Conservation (phyloP, 805 yeast genomes). For the Kodamaea kakaduensis region DNA sequence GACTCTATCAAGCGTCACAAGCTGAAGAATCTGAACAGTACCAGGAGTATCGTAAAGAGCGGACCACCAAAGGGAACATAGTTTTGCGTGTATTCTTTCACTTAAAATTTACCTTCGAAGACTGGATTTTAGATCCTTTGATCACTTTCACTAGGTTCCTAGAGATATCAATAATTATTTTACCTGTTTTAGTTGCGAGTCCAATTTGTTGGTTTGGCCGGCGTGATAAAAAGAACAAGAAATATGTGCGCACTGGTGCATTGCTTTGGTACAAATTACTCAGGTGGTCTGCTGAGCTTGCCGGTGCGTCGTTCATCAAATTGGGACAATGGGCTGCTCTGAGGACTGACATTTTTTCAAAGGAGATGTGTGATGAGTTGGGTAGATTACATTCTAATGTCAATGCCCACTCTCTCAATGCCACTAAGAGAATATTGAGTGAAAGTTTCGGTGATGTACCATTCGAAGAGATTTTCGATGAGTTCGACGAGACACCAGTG, state of each 20-base stretch:
- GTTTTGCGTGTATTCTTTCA: constrained; percentile 31
- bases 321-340: constrained; percentile 99
- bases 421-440: constrained; percentile 56
- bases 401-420: constrained; percentile 59
- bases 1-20: constrained; percentile 58
- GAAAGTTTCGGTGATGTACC: constrained; percentile 48
- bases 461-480: constrained; percentile 77
- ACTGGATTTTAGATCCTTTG: constrained; percentile 64
- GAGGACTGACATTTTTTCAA: constrained; percentile 87
- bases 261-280: constrained; percentile 66
- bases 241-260: constrained; percentile 53
- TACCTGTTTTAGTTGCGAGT: constrained; percentile 62
- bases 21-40: constrained; percentile 45
- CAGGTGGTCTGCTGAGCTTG: constrained; percentile 65
- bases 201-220: constrained; percentile 64
- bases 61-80: constrained; percentile 18
- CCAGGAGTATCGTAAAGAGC: constrained; percentile 27
- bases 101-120: constrained; percentile 44
- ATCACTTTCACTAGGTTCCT: constrained; percentile 64
- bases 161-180: constrained; percentile 60
- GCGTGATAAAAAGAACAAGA: constrained; percentile 25
- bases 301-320: constrained; percentile 90
- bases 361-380: constrained; percentile 71
- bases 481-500: constrained; percentile 67
- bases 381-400: constrained; percentile 80